Conservation (phyloP, 352 stramenopile species). For the Phytophthora crassamura region DNA sequence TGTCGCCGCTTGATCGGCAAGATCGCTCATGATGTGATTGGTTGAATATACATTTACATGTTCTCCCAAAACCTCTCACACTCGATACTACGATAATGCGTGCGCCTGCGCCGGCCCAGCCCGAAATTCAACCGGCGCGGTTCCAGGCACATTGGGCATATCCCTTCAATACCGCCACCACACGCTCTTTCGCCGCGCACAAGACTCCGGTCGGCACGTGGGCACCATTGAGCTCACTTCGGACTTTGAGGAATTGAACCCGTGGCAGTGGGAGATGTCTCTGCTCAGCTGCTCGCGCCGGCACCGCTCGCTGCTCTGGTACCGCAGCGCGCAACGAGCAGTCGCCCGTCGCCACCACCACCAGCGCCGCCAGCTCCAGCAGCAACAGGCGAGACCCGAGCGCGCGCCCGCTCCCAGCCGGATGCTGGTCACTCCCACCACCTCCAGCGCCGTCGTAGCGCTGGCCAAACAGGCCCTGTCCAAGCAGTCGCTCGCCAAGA, state of each 20-base stretch:
- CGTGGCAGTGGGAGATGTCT: constrained; percentile 65
- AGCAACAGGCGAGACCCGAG: constrained; percentile 9
- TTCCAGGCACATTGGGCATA: too few species aligned
- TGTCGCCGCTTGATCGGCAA: neutral
- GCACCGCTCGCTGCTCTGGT: constrained; percentile 59
- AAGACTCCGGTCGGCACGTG: neutral
- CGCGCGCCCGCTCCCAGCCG: constrained; percentile 6
- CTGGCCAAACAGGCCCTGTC: constrained; percentile 14
- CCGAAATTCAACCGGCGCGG: too few species aligned
- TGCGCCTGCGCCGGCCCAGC: too few species aligned
- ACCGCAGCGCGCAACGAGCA: constrained; percentile 47
- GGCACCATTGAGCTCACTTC: constrained; percentile 40
- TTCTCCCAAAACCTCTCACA: too few species aligned
- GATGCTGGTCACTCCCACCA: constrained; percentile 18
- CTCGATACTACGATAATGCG: too few species aligned
- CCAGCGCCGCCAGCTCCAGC: constrained; percentile 17
- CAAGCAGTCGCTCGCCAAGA: constrained; percentile 21
- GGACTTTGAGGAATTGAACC: constrained; percentile 47
- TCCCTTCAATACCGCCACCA: neutral
- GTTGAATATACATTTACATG: too few species aligned
- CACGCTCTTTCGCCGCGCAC: constrained; percentile 7
- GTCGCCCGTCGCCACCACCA: constrained; percentile 44
- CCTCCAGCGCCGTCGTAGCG: constrained; percentile 24
- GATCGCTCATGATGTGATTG: neutral
- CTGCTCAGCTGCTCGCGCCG: constrained; percentile 60